Percentiles rank a stretch among this genome's conserved stretches.
Evolutionary conservation across 2,329 filamentous ascomycete genomes (phyloP).

Genomic region (Aspergillus jensenii): DNA sequence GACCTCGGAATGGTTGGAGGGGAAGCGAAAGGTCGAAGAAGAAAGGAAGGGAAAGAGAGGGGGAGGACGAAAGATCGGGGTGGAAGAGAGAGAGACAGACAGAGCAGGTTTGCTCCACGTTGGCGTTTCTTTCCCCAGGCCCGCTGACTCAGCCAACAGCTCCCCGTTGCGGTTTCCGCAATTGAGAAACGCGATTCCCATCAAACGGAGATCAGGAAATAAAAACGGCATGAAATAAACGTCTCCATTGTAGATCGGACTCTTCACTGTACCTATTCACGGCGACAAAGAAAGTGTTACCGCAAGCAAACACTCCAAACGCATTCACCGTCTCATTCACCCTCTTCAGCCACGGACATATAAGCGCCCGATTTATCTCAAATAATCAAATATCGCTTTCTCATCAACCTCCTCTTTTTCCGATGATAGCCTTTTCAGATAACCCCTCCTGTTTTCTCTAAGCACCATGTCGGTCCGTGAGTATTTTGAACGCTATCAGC

Average conservation of each 20-base stretch:
- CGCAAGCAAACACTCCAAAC: not conserved
- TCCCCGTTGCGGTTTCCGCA: constrained; percentile 4
- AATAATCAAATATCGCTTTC: constrained; percentile 1
- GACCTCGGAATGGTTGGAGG: constrained; percentile 11
- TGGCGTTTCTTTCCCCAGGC: constrained; percentile 22
- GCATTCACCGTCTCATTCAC: not conserved
- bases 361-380: constrained; percentile 5
- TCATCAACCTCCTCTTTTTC: not conserved
- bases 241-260: not conserved
- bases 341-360: not conserved
- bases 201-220: not conserved
- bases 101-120: constrained; percentile 24
- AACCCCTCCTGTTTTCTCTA: constrained; percentile 2
- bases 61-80: constrained; percentile 5
- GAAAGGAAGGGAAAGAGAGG: constrained; percentile 8
- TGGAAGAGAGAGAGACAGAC: constrained; percentile 5
- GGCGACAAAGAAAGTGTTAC: not conserved
- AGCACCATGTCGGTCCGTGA: constrained; percentile 33
- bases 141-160: constrained; percentile 19
- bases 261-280: not conserved
- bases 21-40: constrained; percentile 18
- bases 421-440: constrained; percentile 3
- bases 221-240: not conserved
- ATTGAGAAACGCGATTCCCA: not conserved
- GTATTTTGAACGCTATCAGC: constrained; percentile 45